phyloP scores from a whole-genome alignment of 2,329 filamentous ascomycete species.

The Penicillium olsonii region DNA sequence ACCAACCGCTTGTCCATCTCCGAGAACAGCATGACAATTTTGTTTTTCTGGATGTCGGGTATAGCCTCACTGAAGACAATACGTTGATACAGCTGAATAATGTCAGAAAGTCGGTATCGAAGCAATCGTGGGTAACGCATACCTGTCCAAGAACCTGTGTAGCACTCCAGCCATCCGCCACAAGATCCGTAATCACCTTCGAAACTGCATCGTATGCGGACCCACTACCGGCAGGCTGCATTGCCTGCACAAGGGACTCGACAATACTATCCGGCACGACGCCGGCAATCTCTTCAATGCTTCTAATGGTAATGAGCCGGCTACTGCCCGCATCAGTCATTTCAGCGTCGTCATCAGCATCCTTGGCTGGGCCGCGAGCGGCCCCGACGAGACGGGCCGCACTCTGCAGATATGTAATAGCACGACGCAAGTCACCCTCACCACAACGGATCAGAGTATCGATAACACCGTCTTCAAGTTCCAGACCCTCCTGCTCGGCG shows the following conservation, averaged over 20 bases:
- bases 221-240: conserved; percentile 68
- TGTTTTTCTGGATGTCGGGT: conserved; percentile 82
- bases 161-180: conserved; percentile 96
- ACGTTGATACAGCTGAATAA: conserved; percentile 62
- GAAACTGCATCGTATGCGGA: conserved; percentile 73
- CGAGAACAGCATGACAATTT: conserved; percentile 85
- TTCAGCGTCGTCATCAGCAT: conserved; percentile 58
- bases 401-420: conserved; percentile 94
- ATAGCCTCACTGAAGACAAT: conserved; percentile 83
- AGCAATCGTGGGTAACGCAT: conserved; percentile 28
- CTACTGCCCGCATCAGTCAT: conserved; percentile 60
- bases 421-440: conserved; percentile 92
- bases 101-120: conserved; percentile 7
- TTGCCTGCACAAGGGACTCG: conserved; percentile 67
- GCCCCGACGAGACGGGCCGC: conserved; percentile 85
- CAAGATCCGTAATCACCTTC: conserved; percentile 80
- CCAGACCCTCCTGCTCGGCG: conserved; percentile 74
- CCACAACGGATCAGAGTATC: conserved; percentile 83
- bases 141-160: conserved; percentile 82
- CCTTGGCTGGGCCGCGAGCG: conserved; percentile 43
- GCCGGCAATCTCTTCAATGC: conserved; percentile 92
- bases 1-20: conserved; percentile 92
- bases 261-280: conserved; percentile 81
- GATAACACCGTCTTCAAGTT: conserved; percentile 73
- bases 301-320: conserved; percentile 68